phyloP scores from a whole-genome alignment of 495 filamentous ascomycete species.

The Cairneyella variabilis region DNA sequence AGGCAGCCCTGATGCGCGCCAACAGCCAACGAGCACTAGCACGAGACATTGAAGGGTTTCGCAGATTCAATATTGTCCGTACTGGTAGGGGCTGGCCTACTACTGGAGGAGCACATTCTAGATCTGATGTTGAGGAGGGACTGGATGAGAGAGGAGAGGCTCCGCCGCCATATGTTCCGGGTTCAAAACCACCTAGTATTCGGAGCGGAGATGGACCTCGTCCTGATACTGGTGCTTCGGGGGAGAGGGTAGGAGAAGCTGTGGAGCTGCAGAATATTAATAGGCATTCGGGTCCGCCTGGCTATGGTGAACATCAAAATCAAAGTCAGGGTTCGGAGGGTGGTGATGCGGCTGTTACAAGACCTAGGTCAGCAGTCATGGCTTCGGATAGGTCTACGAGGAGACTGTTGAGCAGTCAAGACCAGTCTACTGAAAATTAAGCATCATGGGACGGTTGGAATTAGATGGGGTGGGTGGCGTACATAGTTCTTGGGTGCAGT shows the following conservation, averaged over 20 bases:
- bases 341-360: conserved; percentile 1
- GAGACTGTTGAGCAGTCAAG: neutral
- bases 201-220: conserved; percentile 4
- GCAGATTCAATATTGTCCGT: conserved; percentile 10
- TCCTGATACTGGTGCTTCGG: neutral
- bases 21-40: conserved; percentile 25
- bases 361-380: conserved; percentile 14
- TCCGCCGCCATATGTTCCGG: conserved; percentile 48
- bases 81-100: conserved; percentile 2
- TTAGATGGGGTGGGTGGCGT: neutral
- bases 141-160: conserved; percentile 56
- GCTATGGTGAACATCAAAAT: conserved; percentile 14
- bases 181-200: conserved; percentile 27
- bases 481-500: no score
- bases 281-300: conserved; percentile 1
- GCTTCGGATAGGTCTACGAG: conserved; percentile 5
- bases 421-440: neutral
- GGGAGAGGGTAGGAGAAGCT: conserved; percentile 2
- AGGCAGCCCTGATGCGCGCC: conserved; percentile 10
- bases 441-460: neutral
- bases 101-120: neutral
- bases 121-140: conserved; percentile 31
- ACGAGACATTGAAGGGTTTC: conserved; percentile 26
- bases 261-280: conserved; percentile 15
- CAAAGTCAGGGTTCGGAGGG: neutral